Evolutionary conservation across 1,139 yeast species (phyloP), one percentile per base, ranked within the genome.

Genomic region (Starmera stellimalicola): DNA sequence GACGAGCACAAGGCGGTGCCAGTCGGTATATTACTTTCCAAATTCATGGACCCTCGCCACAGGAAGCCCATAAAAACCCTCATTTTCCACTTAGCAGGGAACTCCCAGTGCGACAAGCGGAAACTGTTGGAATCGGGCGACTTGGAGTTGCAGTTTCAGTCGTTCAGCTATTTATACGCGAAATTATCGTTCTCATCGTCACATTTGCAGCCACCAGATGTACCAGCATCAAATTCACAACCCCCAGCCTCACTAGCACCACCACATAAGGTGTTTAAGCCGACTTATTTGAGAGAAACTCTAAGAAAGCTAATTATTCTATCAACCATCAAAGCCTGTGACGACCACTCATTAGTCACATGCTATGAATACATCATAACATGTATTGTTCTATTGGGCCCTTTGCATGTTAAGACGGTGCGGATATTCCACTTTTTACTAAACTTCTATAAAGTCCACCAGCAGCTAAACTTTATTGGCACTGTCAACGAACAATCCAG

Each of bases 381-480:
- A 57, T 65, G 63, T 0, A 39, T 69, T 4, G 30, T 66, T 10
- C 42, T 68, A 37, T 57, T 53, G 35, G 77, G 76, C 9, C 70
- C 70, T 0, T 49, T 60, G 17, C 70, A 65, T 40, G 26, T 68
- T 3, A 58, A 58, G 29, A 47, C 60, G 1, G 42, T 70, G 15
- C 65, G 70, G 70, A 55, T 65, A 29, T 62, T 68, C 37, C 51
- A 51, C 26, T 50, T 48, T 18, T 37, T 68, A 24, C 49, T 52
- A 31, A 57, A 60, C 32, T 54, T 57, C 33, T 55, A 33, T 16
- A 4, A 16, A 6, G 45, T 33, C 2, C 29, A 33, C 9, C 27
- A 26, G 11, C 16, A 18, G 9, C 16, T 14, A 6, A 22, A 22
- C 11, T 22, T 22, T n/a, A n/a, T n/a, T n/a, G n/a, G n/a, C n/a